A percentile compares a stretch with the other conserved stretches of the same genome.
Conservation (phyloP, 2,329 filamentous ascomycete genomes). For the Ophiostoma himal-ulmi region DNA sequence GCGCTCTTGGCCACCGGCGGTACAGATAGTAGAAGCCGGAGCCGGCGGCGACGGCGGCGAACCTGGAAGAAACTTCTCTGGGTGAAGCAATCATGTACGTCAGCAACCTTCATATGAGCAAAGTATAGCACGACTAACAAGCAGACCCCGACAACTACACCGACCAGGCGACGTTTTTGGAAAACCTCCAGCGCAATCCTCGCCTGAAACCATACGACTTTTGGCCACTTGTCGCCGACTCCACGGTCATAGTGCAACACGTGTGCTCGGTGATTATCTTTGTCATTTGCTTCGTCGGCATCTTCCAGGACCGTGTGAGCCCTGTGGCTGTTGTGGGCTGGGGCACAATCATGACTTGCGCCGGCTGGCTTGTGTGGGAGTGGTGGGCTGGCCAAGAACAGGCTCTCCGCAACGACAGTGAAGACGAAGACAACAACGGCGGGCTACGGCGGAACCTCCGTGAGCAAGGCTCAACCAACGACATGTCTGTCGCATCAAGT, state of each 20-base stretch:
- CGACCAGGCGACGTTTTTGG: constrained; percentile 91
- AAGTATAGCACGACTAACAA: constrained; percentile 33
- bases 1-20: constrained; percentile 32
- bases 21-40: constrained; percentile 55
- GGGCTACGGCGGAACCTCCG: neutral
- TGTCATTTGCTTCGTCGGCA: constrained; percentile 86
- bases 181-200: constrained; percentile 90
- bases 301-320: constrained; percentile 79
- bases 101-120: neutral
- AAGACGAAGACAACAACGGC: constrained; percentile 9
- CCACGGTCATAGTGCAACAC: constrained; percentile 94
- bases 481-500: neutral
- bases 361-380: constrained; percentile 90
- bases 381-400: constrained; percentile 67
- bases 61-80: constrained; percentile 95
- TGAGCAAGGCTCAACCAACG: neutral
- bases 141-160: constrained; percentile 97
- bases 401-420: neutral
- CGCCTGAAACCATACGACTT: constrained; percentile 94
- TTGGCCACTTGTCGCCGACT: constrained; percentile 92
- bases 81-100: constrained; percentile 87
- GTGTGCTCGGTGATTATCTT: constrained; percentile 94
- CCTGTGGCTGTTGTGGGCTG: constrained; percentile 84
- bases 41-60: constrained; percentile 58
- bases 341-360: constrained; percentile 73